Conservation (phyloP, 2,329 filamentous ascomycete species). For the Fusarium chlamydosporum region DNA sequence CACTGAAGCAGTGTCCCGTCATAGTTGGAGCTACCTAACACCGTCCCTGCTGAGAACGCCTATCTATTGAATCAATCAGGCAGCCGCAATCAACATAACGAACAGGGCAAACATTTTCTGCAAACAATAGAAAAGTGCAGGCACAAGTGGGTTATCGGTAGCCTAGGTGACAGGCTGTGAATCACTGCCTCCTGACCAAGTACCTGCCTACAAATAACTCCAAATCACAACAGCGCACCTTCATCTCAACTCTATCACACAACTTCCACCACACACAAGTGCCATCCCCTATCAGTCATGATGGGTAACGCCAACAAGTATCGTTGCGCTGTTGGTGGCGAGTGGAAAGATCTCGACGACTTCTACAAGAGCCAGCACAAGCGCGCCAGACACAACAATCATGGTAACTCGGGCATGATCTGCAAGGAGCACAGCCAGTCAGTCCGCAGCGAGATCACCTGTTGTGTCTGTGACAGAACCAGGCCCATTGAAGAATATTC, state of each 20-base stretch:
- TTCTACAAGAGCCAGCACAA: slow-evolving; percentile 55
- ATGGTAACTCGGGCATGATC: slow-evolving; percentile 54
- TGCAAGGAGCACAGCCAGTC: slow-evolving; percentile 54
- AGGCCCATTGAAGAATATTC: slow-evolving; percentile 51
- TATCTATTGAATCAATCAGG: background rate
- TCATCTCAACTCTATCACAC: background rate
- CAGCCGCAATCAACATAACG: background rate
- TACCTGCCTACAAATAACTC: slow-evolving; percentile 5
- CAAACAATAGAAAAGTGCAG: background rate
- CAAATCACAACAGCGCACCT: background rate
- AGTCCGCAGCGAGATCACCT: slow-evolving; percentile 48
- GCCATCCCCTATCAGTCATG: background rate
- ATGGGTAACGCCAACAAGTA: slow-evolving; percentile 49
- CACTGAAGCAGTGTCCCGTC: background rate
- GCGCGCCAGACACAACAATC: background rate
- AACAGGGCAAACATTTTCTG: slow-evolving; percentile 3
- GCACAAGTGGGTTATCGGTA: background rate
- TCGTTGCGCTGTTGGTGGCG: slow-evolving; percentile 56
- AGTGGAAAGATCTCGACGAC: slow-evolving; percentile 53
- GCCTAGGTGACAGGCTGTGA: slow-evolving; percentile 21
- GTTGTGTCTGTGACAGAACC: slow-evolving; percentile 52
- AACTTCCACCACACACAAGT: background rate
- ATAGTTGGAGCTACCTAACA: background rate
- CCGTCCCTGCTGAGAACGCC: background rate
- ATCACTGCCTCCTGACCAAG: slow-evolving; percentile 16